A percentile compares a stretch with the other conserved stretches of the same genome.
Conservation (phyloP, 768 basidiomycete species). For the Phlebiopsis gigantea region DNA sequence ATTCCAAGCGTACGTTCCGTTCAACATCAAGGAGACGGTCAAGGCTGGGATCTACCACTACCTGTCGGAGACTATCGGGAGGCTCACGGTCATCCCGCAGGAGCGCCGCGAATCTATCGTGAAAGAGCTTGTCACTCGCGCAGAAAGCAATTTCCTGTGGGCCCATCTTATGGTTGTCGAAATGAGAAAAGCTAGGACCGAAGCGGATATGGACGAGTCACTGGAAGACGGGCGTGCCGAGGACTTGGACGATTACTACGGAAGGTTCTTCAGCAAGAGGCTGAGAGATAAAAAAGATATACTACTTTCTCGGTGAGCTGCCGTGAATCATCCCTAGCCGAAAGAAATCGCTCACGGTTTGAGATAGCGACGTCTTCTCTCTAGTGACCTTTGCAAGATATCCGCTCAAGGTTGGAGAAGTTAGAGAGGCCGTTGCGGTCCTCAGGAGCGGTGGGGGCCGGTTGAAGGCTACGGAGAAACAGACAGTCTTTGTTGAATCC, state of each 20-base stretch:
- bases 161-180: constrained; percentile 22
- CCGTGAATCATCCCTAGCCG: not conserved
- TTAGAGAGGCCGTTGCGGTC: constrained; percentile 22
- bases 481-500: not conserved
- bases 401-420: constrained; percentile 23
- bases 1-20: not conserved
- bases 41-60: not conserved
- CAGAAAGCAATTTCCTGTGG: constrained; percentile 27
- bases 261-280: not conserved
- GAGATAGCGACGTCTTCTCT: constrained; percentile 24
- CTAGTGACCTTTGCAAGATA: constrained; percentile 25
- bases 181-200: constrained; percentile 15
- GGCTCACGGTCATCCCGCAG: not conserved
- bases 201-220: constrained; percentile 12
- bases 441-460: not conserved
- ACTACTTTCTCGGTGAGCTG: not conserved
- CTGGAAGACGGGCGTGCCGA: not conserved
- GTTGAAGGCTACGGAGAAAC: not conserved
- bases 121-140: constrained; percentile 8
- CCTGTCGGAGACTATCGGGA: not conserved
- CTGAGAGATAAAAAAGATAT: not conserved
- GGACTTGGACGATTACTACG: constrained; percentile 4
- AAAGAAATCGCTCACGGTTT: not conserved
- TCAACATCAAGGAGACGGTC: not conserved
- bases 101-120: not conserved